These are phyloP conservation scores for Bacterosira constricta DNA, from an alignment of 108 stramenopile species.

Conservation along the genomic window DNA sequence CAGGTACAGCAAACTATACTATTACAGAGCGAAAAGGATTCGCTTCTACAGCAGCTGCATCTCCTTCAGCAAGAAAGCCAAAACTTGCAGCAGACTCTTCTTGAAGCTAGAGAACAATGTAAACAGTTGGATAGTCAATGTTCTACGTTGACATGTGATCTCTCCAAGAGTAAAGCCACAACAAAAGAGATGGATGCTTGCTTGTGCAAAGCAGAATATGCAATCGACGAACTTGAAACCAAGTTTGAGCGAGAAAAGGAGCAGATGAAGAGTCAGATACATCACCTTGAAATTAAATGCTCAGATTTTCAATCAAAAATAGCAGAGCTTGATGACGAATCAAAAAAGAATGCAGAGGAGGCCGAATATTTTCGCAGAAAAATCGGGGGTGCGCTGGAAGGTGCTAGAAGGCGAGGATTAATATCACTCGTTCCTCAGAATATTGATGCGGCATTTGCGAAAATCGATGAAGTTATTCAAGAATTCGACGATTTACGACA, in stretches of 20 bases:
- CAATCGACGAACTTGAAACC: conserved; percentile 25
- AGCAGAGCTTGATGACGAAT: conserved; percentile 12
- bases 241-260: conserved; percentile 15
- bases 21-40: conserved; percentile 13
- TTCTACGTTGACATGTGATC: conserved; percentile 12
- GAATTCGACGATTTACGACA: conserved; percentile 23
- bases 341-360: conserved; percentile 13
- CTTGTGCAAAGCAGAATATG: conserved; percentile 24
- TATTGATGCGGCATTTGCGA: conserved; percentile 22
- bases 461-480: conserved; percentile 33
- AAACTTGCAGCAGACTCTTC: conserved; percentile 1
- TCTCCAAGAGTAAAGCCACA: conserved; percentile 16
- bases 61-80: conserved; percentile 8
- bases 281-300: conserved; percentile 29
- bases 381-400: conserved; percentile 28
- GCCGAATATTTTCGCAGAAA: conserved; percentile 6
- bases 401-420: conserved; percentile 30
- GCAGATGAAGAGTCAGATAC: not conserved
- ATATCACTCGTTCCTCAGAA: conserved; percentile 26
- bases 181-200: conserved; percentile 11
- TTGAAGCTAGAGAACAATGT: conserved; percentile 5
- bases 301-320: not conserved
- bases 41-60: not conserved
- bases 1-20: conserved; percentile 3
- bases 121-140: conserved; percentile 9